Percentiles rank a stretch among this genome's conserved stretches.
These are phyloP conservation scores for Lepraria neglecta DNA, from an alignment of 495 filamentous ascomycete species.

Conservation along the genomic window DNA sequence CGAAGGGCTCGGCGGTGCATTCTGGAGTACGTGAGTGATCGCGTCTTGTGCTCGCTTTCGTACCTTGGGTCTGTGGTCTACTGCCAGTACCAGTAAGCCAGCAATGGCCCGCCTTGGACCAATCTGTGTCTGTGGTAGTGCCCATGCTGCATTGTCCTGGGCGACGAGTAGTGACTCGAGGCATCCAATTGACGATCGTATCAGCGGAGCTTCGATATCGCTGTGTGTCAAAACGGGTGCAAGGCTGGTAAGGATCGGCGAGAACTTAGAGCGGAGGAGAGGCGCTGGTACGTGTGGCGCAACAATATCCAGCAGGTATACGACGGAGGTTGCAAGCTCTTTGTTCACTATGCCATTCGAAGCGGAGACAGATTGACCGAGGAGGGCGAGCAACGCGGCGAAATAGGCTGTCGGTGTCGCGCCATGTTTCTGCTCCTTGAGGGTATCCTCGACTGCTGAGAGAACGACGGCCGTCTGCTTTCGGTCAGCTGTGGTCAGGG, in stretches of 20 bases:
- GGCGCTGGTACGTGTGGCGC: constrained; percentile 75
- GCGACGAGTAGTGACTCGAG: constrained; percentile 81
- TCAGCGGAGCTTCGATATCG: constrained; percentile 81
- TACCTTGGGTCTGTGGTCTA: constrained; percentile 90
- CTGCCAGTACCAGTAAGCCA: constrained; percentile 72
- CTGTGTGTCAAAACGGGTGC: constrained; percentile 71
- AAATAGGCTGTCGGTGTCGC: constrained; percentile 87
- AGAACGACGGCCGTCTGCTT: constrained; percentile 80
- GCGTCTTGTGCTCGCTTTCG: constrained; percentile 92
- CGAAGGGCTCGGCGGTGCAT: constrained; percentile 79
- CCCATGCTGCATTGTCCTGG: constrained; percentile 84
- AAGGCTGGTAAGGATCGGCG: constrained; percentile 80
- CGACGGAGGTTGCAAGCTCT: constrained; percentile 76
- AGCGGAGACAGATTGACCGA: constrained; percentile 64
- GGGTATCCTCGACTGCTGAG: constrained; percentile 83
- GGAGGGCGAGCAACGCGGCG: constrained; percentile 84
- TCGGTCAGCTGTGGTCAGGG: constrained; percentile 19
- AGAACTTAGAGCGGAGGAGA: constrained; percentile 85
- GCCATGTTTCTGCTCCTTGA: constrained; percentile 75
- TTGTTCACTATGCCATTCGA: constrained; percentile 64
- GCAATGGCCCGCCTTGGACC: constrained; percentile 84
- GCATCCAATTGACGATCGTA: constrained; percentile 85
- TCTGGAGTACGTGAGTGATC: constrained; percentile 70
- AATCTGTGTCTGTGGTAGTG: constrained; percentile 71
- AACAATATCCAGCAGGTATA: constrained; percentile 91